Evolutionary conservation across 768 basidiomycete species (phyloP).

Genomic region (Phaeotremella fagi): DNA sequence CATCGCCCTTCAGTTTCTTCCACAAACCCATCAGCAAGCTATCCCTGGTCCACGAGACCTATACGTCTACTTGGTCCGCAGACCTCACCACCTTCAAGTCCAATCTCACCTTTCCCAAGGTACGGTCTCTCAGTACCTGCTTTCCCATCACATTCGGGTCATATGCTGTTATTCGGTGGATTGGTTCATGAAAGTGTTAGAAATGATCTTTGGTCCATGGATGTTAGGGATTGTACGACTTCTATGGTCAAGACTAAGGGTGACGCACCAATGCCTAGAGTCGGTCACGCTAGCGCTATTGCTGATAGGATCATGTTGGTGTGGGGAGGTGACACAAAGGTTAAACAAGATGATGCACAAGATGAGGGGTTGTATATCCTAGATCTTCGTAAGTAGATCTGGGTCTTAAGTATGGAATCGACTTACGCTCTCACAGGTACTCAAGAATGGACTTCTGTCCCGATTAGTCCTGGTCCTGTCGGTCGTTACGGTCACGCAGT

Average conservation of each 20-base stretch:
- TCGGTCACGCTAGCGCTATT: conserved; percentile 94
- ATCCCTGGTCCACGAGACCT: conserved; percentile 39
- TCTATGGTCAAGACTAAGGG: conserved; percentile 81
- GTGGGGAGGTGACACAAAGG: conserved; percentile 96
- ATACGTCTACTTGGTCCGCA: conserved; percentile 18
- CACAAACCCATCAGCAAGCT: conserved; percentile 3
- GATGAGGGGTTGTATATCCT: conserved; percentile 91
- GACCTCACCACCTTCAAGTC: conserved; percentile 57
- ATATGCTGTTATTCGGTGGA: conserved; percentile 94
- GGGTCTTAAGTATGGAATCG: background rate
- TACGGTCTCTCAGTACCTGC: conserved; percentile 84
- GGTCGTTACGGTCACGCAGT: conserved; percentile 96
- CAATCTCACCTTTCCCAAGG: conserved; percentile 71
- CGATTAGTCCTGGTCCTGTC: conserved; percentile 68
- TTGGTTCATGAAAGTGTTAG: conserved; percentile 82
- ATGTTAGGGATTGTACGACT: conserved; percentile 70
- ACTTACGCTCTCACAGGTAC: conserved; percentile 58
- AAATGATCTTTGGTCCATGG: conserved; percentile 92
- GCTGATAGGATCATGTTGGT: conserved; percentile 93
- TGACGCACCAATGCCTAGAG: conserved; percentile 78
- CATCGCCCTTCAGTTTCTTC: conserved; percentile 8
- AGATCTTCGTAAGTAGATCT: conserved; percentile 71
- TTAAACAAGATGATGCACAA: conserved; percentile 65
- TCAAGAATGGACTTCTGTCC: conserved; percentile 85
- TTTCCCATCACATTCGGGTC: conserved; percentile 58